Evolutionary conservation across 257 asterid species (phyloP), one percentile per base, ranked within the genome.

Genomic region (Plantago major): DNA sequence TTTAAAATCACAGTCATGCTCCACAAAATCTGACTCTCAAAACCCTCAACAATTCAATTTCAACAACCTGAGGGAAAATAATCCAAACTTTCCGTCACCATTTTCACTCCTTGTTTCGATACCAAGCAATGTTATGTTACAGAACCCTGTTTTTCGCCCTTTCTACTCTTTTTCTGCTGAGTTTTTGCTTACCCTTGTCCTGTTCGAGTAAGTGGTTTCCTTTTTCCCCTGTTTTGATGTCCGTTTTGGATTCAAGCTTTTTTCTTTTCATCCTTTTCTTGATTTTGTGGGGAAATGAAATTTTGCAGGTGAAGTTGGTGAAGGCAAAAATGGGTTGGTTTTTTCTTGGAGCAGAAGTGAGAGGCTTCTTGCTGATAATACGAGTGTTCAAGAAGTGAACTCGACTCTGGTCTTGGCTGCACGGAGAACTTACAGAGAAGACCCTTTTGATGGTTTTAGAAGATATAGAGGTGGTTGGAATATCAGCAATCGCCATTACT

Each of bases 381-480:
- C 74, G 10, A 11, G 37, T 26, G 58, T 16, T 3, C 12, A 63
- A 50, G 67, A 78, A 37, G 54, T 75, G 40, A 86, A 84, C 73
- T 81, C 94, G n/a, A 81, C 84, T 53, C 76, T 90, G 12, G 58
- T 74, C 19, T 74, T 90, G 84, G 97, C 96, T 79, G 86, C 82
- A 5, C 76, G 68, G 19, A 79, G 96, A 73, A 85, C 98, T 17
- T 13, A 71, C 55, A 79, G 95, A 59, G 79, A 73, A 78, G 96
- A 88, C 51, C 97, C 97, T 54, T 70, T 85, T 11, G 52, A 87
- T 77, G 60, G 68, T 60, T 90, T 87, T 56, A 52, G 72, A 18
- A 80, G 49, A 54, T 90, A 90, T 65, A 68, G 66, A 7, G 97
- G 96, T 16, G 97, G 97, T 0, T 90, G 95, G 97, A 90, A 90